phyloP scores from a whole-genome alignment of 257 asterid species.

The Coffea eugenioides region DNA sequence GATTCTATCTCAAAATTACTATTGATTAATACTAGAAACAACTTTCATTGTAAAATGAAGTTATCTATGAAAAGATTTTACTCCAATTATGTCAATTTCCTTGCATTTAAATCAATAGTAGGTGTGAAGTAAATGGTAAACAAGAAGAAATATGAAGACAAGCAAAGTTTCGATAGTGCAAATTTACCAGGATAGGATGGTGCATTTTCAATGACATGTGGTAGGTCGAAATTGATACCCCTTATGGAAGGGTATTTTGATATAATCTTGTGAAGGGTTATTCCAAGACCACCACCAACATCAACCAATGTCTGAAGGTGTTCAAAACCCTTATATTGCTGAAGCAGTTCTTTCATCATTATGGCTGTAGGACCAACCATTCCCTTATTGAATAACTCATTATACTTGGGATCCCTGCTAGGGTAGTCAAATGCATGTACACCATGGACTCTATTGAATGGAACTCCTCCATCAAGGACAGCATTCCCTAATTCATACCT shows the following conservation, averaged over 20 bases:
- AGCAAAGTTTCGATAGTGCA: neutral
- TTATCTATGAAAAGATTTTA: neutral
- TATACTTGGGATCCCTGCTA: slow-evolving; percentile 14
- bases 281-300: slow-evolving; percentile 19
- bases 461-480: slow-evolving; percentile 20
- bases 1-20: neutral
- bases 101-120: neutral
- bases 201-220: slow-evolving; percentile 7
- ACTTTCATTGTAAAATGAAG: neutral
- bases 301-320: slow-evolving; percentile 12
- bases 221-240: slow-evolving; percentile 16
- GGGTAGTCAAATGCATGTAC: slow-evolving; percentile 25
- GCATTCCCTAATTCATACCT: slow-evolving; percentile 21
- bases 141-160: neutral
- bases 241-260: slow-evolving; percentile 11
- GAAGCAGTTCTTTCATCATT: slow-evolving; percentile 11
- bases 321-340: slow-evolving; percentile 9
- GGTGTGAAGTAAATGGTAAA: neutral
- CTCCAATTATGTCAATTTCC: neutral
- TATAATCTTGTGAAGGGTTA: slow-evolving; percentile 13
- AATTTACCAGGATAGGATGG: slow-evolving; percentile 14
- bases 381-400: slow-evolving; percentile 8
- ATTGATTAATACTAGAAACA: no score
- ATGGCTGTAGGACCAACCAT: slow-evolving; percentile 5
- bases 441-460: slow-evolving; percentile 23